phyloP scores from a whole-genome alignment of 495 filamentous ascomycete genomes.

The Penicillium goetzii region DNA sequence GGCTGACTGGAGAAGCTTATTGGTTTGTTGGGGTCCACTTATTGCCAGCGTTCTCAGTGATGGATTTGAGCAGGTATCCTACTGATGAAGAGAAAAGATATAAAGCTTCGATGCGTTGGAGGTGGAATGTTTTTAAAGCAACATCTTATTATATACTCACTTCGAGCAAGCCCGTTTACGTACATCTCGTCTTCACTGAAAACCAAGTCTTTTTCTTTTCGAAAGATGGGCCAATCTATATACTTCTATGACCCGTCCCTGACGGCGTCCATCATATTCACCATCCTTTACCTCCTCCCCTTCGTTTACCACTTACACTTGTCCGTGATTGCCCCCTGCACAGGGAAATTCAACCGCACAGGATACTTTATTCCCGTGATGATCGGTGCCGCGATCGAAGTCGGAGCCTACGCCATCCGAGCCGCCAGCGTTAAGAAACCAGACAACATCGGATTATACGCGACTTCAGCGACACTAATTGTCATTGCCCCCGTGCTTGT shows the following conservation, averaged over 20 bases:
- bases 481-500: background rate
- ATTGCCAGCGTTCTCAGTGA: background rate
- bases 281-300: background rate
- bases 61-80: background rate
- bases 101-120: background rate
- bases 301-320: background rate
- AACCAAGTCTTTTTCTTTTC: background rate
- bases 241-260: background rate
- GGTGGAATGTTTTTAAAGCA: background rate
- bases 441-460: background rate
- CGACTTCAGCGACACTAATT: background rate
- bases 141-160: background rate
- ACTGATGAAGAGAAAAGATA: background rate
- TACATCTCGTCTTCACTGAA: background rate
- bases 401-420: background rate
- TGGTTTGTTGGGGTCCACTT: background rate
- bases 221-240: background rate
- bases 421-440: background rate
- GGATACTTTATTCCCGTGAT: background rate
- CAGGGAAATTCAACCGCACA: background rate
- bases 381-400: background rate
- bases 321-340: background rate
- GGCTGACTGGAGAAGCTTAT: background rate
- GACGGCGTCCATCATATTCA: background rate
- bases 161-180: background rate